Evolutionary conservation across 495 filamentous ascomycete species (phyloP).

Genomic region (Clohesyomyces aquaticus): DNA sequence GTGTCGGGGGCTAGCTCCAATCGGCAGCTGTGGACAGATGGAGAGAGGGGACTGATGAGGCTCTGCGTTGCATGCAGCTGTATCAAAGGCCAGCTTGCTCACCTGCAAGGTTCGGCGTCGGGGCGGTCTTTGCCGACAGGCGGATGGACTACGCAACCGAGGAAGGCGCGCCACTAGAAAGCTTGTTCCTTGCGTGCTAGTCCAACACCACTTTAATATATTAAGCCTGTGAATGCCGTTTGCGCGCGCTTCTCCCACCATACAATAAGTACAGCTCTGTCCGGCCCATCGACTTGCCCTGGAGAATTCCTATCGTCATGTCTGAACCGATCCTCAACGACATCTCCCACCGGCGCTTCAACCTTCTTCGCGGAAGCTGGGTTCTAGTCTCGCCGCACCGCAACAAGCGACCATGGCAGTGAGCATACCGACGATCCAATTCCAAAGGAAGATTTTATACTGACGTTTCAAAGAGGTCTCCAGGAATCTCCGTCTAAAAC

Average conservation of each 20-base stretch:
- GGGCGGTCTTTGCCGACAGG: neutral
- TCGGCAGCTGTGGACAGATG: constrained; percentile 6
- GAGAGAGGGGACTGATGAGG: neutral
- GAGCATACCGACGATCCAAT: constrained; percentile 46
- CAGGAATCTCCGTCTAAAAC: constrained; percentile 82
- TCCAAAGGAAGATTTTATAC: neutral
- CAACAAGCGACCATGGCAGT: constrained; percentile 98
- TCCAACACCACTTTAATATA: neutral
- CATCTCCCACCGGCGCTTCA: constrained; percentile 94
- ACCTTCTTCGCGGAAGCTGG: constrained; percentile 86
- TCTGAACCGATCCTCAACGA: constrained; percentile 81
- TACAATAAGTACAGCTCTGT: neutral
- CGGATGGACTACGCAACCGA: neutral
- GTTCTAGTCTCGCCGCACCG: constrained; percentile 93
- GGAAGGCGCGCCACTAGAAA: constrained; percentile 13
- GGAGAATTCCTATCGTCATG: constrained; percentile 50
- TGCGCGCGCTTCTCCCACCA: neutral
- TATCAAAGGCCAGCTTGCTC: constrained; percentile 3
- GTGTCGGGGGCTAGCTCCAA: constrained; percentile 18
- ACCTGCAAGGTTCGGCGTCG: too few species aligned
- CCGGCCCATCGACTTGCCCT: neutral
- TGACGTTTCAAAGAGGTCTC: constrained; percentile 66
- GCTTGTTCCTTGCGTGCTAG: constrained; percentile 2
- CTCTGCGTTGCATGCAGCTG: neutral
- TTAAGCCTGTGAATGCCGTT: neutral